These are phyloP conservation scores for Penicillium parvum DNA, from an alignment of 495 filamentous ascomycete species.

Conservation along the genomic window DNA sequence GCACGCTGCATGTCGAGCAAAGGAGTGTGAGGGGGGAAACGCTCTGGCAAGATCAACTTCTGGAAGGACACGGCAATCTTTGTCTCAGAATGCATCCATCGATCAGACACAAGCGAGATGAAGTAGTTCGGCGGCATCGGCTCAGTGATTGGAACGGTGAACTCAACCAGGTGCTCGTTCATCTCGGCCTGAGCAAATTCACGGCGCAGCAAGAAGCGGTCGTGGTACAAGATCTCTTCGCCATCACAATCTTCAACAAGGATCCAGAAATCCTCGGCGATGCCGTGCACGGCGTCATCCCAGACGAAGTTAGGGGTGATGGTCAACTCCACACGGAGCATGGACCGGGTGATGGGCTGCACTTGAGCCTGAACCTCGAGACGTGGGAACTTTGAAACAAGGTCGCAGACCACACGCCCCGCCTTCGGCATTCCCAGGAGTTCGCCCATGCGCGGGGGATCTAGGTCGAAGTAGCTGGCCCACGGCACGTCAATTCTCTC, in stretches of 20 bases:
- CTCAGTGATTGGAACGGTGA: conserved; percentile 93
- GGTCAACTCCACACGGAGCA: conserved; percentile 90
- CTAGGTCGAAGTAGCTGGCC: conserved; percentile 89
- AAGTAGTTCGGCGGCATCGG: conserved; percentile 99
- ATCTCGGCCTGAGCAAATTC: conserved; percentile 74
- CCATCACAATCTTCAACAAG: conserved; percentile 96
- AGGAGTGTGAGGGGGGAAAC: conserved; percentile 90
- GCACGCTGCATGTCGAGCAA: conserved; percentile 87
- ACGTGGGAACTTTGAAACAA: conserved; percentile 89
- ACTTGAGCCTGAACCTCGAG: conserved; percentile 88
- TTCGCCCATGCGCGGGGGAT: conserved; percentile 96
- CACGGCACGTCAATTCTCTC: conserved; percentile 95
- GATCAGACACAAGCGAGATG: conserved; percentile 86
- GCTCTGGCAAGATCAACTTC: conserved; percentile 88
- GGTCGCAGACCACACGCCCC: conserved; percentile 75
- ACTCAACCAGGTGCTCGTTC: conserved; percentile 96
- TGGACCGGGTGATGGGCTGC: conserved; percentile 90
- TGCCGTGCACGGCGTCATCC: conserved; percentile 85
- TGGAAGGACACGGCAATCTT: conserved; percentile 91
- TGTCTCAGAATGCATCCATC: conserved; percentile 98
- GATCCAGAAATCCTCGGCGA: conserved; percentile 92
- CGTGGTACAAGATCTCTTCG: conserved; percentile 92
- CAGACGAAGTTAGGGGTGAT: conserved; percentile 95
- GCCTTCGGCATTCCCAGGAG: conserved; percentile 88
- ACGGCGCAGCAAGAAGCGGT: conserved; percentile 85